A percentile compares a stretch with the other conserved stretches of the same genome.
phyloP scores from a whole-genome alignment of 331 rosid genomes.

The Saraca asoca region DNA sequence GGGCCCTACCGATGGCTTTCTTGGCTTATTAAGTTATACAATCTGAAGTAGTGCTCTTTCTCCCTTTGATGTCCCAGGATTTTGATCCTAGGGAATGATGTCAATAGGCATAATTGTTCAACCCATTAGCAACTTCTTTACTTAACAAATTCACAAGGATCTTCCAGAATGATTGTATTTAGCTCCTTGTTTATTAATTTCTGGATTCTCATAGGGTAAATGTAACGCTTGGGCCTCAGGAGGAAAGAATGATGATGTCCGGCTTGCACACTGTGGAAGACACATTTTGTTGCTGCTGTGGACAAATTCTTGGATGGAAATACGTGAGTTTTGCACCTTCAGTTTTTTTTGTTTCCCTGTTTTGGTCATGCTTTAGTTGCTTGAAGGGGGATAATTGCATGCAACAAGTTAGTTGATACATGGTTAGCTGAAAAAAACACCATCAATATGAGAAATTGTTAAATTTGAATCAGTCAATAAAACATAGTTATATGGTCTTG shows the following conservation, averaged over 20 bases:
- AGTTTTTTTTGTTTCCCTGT: not conserved
- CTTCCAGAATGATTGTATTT: slow-evolving; percentile 20
- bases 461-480: not conserved
- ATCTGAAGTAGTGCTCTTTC: not conserved
- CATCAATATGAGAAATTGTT: not conserved
- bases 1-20: not conserved
- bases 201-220: slow-evolving; percentile 62
- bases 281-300: slow-evolving; percentile 80
- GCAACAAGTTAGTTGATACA: slow-evolving; percentile 1
- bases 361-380: slow-evolving; percentile 20
- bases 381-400: not conserved
- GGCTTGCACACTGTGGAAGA: slow-evolving; percentile 89
- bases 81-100: not conserved
- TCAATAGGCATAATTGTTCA: not conserved
- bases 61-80: not conserved
- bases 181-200: slow-evolving; percentile 24
- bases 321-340: slow-evolving; percentile 58
- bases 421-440: too few species aligned
- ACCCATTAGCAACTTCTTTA: not conserved
- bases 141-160: not conserved
- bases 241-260: slow-evolving; percentile 65
- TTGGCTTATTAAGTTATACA: not conserved
- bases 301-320: slow-evolving; percentile 93
- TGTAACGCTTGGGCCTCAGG: slow-evolving; percentile 61
- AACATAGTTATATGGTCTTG: too few species aligned